phyloP scores from a whole-genome alignment of 768 basidiomycete species.

The Panellus pusillus region DNA sequence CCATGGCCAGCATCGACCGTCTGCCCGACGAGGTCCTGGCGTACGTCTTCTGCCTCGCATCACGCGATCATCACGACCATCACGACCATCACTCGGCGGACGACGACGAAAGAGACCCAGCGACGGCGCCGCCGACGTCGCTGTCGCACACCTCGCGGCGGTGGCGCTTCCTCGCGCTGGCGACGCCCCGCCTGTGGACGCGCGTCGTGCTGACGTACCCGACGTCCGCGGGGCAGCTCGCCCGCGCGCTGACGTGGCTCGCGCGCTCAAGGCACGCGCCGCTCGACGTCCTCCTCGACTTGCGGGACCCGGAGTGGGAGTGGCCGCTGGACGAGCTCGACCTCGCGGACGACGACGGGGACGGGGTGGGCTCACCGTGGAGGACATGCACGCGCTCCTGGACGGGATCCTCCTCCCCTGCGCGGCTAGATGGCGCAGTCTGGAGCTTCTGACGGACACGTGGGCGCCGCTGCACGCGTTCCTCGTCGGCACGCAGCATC shows the following conservation, averaged over 20 bases:
- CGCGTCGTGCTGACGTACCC: conserved; percentile 49
- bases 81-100: no score
- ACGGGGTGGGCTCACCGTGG: conserved; percentile 40
- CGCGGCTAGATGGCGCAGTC: conserved; percentile 43
- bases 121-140: conserved; percentile 26
- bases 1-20: conserved; percentile 19
- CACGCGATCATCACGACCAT: neutral
- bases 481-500: conserved; percentile 38
- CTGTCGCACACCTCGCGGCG: conserved; percentile 51
- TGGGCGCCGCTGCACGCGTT: conserved; percentile 60
- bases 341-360: conserved; percentile 15
- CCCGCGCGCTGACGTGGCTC: conserved; percentile 39
- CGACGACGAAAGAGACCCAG: conserved; percentile 21
- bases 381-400: conserved; percentile 48
- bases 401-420: conserved; percentile 42
- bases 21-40: conserved; percentile 38
- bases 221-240: conserved; percentile 35
- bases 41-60: conserved; percentile 31
- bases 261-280: conserved; percentile 45
- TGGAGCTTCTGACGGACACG: conserved; percentile 58
- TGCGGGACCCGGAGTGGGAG: conserved; percentile 62
- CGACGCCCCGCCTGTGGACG: conserved; percentile 50
- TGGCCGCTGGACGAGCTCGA: neutral
- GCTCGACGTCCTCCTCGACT: conserved; percentile 54
- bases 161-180: conserved; percentile 51